phyloP scores from a whole-genome alignment of 2,329 filamentous ascomycete genomes.

The Conoideocrella luteorostrata region DNA sequence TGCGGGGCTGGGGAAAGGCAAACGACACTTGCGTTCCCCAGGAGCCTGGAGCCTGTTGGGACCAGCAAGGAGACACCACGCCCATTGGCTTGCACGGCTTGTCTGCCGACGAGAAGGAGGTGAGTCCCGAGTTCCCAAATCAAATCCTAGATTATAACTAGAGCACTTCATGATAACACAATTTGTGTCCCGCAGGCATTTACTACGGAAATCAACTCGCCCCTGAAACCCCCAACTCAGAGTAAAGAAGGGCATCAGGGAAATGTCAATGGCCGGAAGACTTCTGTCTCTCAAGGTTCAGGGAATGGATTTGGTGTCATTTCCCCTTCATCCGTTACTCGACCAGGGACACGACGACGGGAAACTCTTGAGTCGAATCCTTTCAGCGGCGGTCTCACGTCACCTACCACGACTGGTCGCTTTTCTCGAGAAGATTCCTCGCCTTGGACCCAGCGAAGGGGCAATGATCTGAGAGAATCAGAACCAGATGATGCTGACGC shows the following conservation, averaged over 20 bases:
- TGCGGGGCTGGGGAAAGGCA: conserved; percentile 70
- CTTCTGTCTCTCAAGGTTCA: conserved; percentile 69
- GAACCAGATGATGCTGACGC: conserved; percentile 48
- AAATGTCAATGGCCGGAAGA: conserved; percentile 66
- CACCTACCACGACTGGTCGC: conserved; percentile 53
- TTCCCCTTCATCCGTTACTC: conserved; percentile 64
- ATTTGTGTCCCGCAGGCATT: too few species aligned
- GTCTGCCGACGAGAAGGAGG: conserved; percentile 55
- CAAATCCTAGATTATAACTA: too few species aligned
- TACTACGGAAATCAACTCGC: conserved; percentile 82
- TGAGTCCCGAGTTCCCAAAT: too few species aligned
- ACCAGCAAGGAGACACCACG: conserved; percentile 59
- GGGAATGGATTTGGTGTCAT: conserved; percentile 60
- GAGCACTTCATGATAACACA: too few species aligned
- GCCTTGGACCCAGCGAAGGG: conserved; percentile 52
- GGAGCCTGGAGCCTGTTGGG: conserved; percentile 92
- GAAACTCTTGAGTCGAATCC: conserved; percentile 71
- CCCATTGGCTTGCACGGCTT: conserved; percentile 70
- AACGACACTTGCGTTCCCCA: conserved; percentile 66
- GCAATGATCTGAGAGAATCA: conserved; percentile 45
- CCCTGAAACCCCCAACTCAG: conserved; percentile 76
- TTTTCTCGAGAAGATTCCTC: conserved; percentile 57
- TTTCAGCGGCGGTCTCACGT: conserved; percentile 48
- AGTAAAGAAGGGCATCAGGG: conserved; percentile 58
- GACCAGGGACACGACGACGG: conserved; percentile 72